Evolutionary conservation across 2,329 filamentous ascomycete species (phyloP).

Genomic region (Neonectria faginata): DNA sequence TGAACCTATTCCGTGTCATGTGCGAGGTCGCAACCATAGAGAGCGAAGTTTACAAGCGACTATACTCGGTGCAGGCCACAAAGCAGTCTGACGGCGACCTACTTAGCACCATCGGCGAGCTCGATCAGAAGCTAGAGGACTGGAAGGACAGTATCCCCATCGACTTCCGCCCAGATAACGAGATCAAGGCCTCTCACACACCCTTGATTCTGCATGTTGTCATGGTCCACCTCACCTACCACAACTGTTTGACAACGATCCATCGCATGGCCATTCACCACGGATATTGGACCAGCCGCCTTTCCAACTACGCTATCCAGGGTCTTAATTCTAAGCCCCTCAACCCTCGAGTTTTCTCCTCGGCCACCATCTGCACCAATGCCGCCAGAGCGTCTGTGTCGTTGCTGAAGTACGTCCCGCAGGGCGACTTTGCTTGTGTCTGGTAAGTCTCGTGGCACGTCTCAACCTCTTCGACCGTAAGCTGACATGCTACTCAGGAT

Average conservation of each 20-base stretch:
- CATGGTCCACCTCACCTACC: constrained; percentile 95
- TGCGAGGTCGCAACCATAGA: constrained; percentile 93
- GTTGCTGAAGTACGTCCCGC: constrained; percentile 93
- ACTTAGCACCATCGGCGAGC: constrained; percentile 93
- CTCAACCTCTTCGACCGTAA: not conserved
- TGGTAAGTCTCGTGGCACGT: constrained; percentile 72
- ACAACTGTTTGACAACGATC: constrained; percentile 97
- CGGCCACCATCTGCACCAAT: constrained; percentile 90
- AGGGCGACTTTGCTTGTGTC: constrained; percentile 93
- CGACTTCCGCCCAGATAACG: constrained; percentile 96
- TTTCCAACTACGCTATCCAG: constrained; percentile 95
- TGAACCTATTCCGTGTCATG: constrained; percentile 95
- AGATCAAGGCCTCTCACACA: constrained; percentile 92
- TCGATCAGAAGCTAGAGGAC: constrained; percentile 88
- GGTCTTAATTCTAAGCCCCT: constrained; percentile 90
- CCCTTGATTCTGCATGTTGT: constrained; percentile 95
- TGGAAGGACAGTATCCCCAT: constrained; percentile 98
- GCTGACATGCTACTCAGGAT: constrained; percentile 67
- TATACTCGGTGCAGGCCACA: constrained; percentile 93
- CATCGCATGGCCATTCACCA: constrained; percentile 99
- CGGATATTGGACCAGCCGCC: constrained; percentile 95
- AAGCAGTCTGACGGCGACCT: constrained; percentile 94
- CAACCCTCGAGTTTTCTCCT: constrained; percentile 94
- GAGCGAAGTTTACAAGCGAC: constrained; percentile 90
- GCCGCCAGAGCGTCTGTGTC: constrained; percentile 94